These are phyloP conservation scores for Phylloporus sp. DNA, from an alignment of 1,284 basidiomycete species.

Conservation along the genomic window DNA sequence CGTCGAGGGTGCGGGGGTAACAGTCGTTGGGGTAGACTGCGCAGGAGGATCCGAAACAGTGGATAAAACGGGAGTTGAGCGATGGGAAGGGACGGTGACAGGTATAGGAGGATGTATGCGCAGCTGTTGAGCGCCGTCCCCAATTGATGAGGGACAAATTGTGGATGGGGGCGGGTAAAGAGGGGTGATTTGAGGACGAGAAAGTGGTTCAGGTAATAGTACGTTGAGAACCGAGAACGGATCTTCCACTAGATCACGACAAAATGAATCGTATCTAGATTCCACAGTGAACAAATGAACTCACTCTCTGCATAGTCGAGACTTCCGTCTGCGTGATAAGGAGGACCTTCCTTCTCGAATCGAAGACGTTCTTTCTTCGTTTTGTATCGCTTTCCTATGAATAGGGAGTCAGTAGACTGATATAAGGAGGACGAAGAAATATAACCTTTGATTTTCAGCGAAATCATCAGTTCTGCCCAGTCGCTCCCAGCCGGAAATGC, in stretches of 20 bases:
- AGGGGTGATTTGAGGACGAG: slow-evolving; percentile 58
- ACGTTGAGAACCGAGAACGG: slow-evolving; percentile 69
- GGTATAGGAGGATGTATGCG: slow-evolving; percentile 12
- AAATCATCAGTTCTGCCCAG: slow-evolving; percentile 69
- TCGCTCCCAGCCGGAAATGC: slow-evolving; percentile 70
- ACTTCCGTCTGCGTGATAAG: slow-evolving; percentile 68
- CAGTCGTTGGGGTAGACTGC: slow-evolving; percentile 1
- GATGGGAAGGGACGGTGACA: slow-evolving; percentile 20
- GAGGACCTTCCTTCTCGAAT: slow-evolving; percentile 74
- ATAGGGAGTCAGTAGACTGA: neutral
- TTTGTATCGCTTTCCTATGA: slow-evolving; percentile 68
- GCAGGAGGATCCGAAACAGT: slow-evolving; percentile 10
- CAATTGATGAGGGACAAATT: neutral
- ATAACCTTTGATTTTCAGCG: slow-evolving; percentile 71
- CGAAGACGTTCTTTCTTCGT: slow-evolving; percentile 79
- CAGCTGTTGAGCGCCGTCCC: slow-evolving; percentile 10
- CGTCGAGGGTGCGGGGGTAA: slow-evolving; percentile 6
- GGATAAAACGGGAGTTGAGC: slow-evolving; percentile 19
- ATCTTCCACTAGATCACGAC: slow-evolving; percentile 64
- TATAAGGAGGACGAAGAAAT: neutral
- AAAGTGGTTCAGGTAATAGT: slow-evolving; percentile 59
- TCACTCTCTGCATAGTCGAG: slow-evolving; percentile 72
- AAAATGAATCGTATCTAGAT: neutral
- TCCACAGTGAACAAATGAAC: slow-evolving; percentile 7
- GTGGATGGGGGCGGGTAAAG: slow-evolving; percentile 51